These are phyloP conservation scores for Aurinia saxatilis DNA, from an alignment of 345 rosid genomes.

Conservation along the genomic window DNA sequence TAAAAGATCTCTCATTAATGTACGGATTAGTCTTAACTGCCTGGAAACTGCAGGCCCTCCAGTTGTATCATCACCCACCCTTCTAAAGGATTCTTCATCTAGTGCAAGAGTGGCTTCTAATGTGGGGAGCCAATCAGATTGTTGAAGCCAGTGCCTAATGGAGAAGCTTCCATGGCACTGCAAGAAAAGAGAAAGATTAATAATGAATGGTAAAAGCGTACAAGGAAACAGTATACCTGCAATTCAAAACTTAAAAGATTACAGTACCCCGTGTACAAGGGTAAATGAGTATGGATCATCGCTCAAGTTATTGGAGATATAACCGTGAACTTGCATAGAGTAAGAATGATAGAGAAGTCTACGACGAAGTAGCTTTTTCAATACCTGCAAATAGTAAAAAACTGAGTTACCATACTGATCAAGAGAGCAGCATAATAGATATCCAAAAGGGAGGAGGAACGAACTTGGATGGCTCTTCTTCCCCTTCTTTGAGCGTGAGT, in stretches of 20 bases:
- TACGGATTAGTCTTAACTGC: constrained; percentile 68
- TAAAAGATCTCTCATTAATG: constrained; percentile 83
- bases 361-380: constrained; percentile 73
- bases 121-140: constrained; percentile 92
- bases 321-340: constrained; percentile 95
- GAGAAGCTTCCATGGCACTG: constrained; percentile 97
- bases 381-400: constrained; percentile 46
- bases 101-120: constrained; percentile 88
- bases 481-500: constrained; percentile 84
- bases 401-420: not conserved
- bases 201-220: not conserved
- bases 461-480: constrained; percentile 82
- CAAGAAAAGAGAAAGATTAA: constrained; percentile 9
- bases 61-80: constrained; percentile 86
- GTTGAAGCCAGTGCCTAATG: constrained; percentile 92
- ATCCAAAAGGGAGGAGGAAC: not conserved
- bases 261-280: constrained; percentile 86
- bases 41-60: constrained; percentile 97
- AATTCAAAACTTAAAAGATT: too few species aligned
- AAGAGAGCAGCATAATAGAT: constrained; percentile 2
- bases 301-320: constrained; percentile 36
- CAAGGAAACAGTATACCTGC: not conserved
- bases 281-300: constrained; percentile 48
- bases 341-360: constrained; percentile 84
- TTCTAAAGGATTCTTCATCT: constrained; percentile 83